Evolutionary conservation across 495 filamentous ascomycete species (phyloP), one percentile per base, ranked within the genome.

Genomic region (Aspergillus asperescens): DNA sequence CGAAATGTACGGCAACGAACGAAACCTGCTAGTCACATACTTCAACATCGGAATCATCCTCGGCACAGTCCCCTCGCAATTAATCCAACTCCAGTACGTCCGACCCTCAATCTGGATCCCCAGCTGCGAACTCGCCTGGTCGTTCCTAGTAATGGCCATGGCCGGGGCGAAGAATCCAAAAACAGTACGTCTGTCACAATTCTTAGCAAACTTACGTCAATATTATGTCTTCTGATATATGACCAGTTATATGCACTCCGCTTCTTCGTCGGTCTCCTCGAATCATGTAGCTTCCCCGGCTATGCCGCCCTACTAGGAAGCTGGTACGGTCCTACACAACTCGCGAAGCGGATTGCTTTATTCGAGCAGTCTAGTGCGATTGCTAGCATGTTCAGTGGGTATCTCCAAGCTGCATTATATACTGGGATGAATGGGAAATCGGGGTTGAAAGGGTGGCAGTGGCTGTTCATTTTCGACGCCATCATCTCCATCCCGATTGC

Each of bases 381-480:
- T 6, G 41, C 41, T 6, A 13, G 18, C 24, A 44, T 44, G 41
- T 44, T 44, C 41, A 44, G 41, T 15, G 41, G 41, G 20, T 44
- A 44, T 22, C 24, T 44, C 4, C 41, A 44, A 13, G 41, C 41
- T 1, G 41, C 18, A 3, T 5, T 44, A 4, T 44, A 44, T 15
- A 44, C 7, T 5, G 41, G 41, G 2, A 44, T 44, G 41, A 22
- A 44, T 15, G 41, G 41, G 1, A 23, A 44, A 4, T 8, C 7
- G 3, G 41, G 41, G 1, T 9, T 44, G 24, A 23, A 23, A 9
- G 41, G 41, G 1, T 44, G 41, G 41, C 41, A 22, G 23, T 44
- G 41, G 41, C 41, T 44, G 22, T 44, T 44, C 24, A 44, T 44
- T 22, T 44, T 44, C 23, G 18, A 22, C n/a, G 41, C 18, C 10